phyloP scores from a whole-genome alignment of 202 grass and related monocot species.

The Panicum hallii region DNA sequence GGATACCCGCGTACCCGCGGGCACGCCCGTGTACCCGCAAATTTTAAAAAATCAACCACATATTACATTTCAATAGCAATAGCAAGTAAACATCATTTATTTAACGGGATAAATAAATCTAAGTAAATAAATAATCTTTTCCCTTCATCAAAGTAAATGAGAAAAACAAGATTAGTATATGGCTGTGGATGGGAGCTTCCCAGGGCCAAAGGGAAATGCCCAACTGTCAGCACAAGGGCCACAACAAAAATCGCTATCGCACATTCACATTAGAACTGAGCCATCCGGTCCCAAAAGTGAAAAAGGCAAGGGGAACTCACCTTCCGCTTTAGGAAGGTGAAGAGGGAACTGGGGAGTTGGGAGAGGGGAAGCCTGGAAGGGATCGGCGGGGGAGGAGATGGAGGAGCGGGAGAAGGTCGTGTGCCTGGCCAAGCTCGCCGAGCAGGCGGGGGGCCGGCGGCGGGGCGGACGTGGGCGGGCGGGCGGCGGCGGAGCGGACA shows the following conservation, averaged over 20 bases:
- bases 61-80: too few species aligned
- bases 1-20: too few species aligned
- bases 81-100: too few species aligned
- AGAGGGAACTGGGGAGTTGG: background rate
- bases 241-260: conserved; percentile 24
- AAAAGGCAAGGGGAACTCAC: conserved; percentile 7
- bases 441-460: too few species aligned
- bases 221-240: conserved; percentile 39
- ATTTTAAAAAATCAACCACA: too few species aligned
- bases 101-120: too few species aligned
- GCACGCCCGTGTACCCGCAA: too few species aligned
- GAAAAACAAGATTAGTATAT: background rate
- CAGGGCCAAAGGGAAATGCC: conserved; percentile 29
- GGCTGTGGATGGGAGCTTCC: background rate
- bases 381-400: conserved; percentile 45
- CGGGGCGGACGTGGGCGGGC: too few species aligned
- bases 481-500: too few species aligned
- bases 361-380: background rate
- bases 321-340: conserved; percentile 50
- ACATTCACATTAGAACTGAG: conserved; percentile 21
- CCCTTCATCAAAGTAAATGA: background rate
- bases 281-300: conserved; percentile 33
- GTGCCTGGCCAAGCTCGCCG: conserved; percentile 72
- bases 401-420: conserved; percentile 74
- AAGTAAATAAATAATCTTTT: too few species aligned